Base-by-base conservation (phyloP, 768 basidiomycete species). In the Pilatotrama ljubarskyi region DNA sequence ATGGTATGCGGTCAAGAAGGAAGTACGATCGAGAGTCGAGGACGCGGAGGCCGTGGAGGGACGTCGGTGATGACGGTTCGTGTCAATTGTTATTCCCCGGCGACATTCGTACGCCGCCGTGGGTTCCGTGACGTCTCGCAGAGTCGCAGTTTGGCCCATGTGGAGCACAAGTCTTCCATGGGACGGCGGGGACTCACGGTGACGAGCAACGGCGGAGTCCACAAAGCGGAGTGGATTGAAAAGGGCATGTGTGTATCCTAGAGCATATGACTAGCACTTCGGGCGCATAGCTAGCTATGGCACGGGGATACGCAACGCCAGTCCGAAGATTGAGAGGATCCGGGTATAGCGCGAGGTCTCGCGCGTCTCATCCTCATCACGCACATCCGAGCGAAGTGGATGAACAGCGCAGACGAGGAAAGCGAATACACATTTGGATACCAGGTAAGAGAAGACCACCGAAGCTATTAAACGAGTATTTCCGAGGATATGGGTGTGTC, bases 391-490 rank as follows among this genome's bases (percentile, higher is more conserved):
- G 36, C 5, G 18, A 29, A 18, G 48, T 38, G 35, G 13, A 38
- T 13, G 15, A 25, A 41, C 36, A 29, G 32, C 22, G 24, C 24
- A 22, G 43, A 51, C 32, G 38, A 51, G 26, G 41, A 50, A 53
- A 47, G 47, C 53, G 55, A n/a, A 47, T 32, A 55, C 49, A 47
- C 48, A 49, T 56, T 51, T 10, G 26, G 41, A 56, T n/a, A 42
- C 53, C 51, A 51, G 43, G 47, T 32, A 37, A 22, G 35, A 22
- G 35, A 41, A 55, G 47, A 51, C 54, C 42, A 43, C 42, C 42
- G 53, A 61, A 51, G 46, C 54, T 61, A 57, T 62, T 53, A 52
- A 55, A 57, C 50, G 50, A 24, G 48, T 37, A 32, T 32, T 32
- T 32, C 29, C 46, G 44, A 52, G 25, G 43, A 42, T 62, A 62